Evolutionary conservation across 164 flowering plant genomes (phyloP).

Genomic region (Tinospora cordifolia): DNA sequence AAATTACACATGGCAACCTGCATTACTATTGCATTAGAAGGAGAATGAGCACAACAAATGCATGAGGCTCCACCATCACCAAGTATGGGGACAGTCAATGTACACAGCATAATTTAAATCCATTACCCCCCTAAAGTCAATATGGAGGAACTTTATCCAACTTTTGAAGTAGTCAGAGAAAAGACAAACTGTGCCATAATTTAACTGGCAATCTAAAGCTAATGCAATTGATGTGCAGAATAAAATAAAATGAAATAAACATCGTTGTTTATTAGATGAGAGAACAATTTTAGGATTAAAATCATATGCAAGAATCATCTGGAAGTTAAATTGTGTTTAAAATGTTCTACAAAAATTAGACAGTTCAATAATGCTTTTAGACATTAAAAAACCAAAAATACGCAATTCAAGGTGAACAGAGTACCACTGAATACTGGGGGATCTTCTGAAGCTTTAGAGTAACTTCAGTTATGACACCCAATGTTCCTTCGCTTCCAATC

Average conservation of each 20-base stretch:
- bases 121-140: too few species aligned
- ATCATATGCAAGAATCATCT: neutral
- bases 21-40: slow-evolving; percentile 5
- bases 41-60: neutral
- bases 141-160: too few species aligned
- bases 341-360: too few species aligned
- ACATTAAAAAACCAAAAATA: neutral
- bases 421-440: slow-evolving; percentile 88
- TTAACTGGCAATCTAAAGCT: neutral
- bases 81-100: too few species aligned
- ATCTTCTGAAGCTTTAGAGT: slow-evolving; percentile 87
- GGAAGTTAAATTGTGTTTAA: neutral
- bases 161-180: too few species aligned
- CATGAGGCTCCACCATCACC: too few species aligned
- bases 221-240: neutral
- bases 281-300: slow-evolving; percentile 1
- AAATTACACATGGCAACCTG: slow-evolving; percentile 98
- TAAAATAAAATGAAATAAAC: too few species aligned
- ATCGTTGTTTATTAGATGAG: neutral
- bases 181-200: neutral
- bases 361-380: neutral
- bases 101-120: too few species aligned
- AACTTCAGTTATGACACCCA: slow-evolving; percentile 91
- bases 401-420: neutral
- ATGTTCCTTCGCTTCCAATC: slow-evolving; percentile 98